Evolutionary conservation across 768 basidiomycete genomes (phyloP), one percentile per base, ranked within the genome.

Genomic region (Mycena vitilis): DNA sequence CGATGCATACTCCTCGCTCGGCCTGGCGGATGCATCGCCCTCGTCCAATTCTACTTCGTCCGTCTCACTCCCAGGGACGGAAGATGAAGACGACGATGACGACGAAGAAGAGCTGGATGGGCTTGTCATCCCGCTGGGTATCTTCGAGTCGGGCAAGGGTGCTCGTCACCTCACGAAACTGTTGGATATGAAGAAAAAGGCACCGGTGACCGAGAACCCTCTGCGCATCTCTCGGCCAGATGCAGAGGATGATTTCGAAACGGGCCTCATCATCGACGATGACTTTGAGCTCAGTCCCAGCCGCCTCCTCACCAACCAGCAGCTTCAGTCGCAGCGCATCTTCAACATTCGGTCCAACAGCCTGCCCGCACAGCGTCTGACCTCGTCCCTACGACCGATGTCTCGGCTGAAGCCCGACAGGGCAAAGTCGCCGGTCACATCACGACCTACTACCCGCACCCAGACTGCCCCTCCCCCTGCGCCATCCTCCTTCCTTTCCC

Each of bases 191-290:
- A 88, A 88, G 72, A 84, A 88, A 77, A 84, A 83, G 53, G 87
- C 88, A 22, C 85, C 86, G 25, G 80, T 80, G 20, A 69, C 78
- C 36, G 77, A 71, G 51, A 76, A 76, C 45, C 75, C 76, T 22
- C 77, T 85, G 71, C 90, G 87, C 71, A 75, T 86, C 9, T 80
- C 88, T 30, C 84, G 80, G 65, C 86, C 89, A 18, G 88, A 94
- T 77, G 87, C 84, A 15, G 94, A 95, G 73, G 94, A 95, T 68
- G 92, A 95, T 77, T 95, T 95, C 70, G 94, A 96, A 78, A 86
- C 86, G 68, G 94, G 94, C 16, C 89, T 96, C 60, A 86, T 95
- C 71, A 90, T 96, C 73, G 90, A 91, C 73, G 92, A 93, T 69
- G 94, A 94, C 75, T 87, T 86, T 60, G 93, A 95, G 75, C 88